Conservation (phyloP, 306 rosid species). For the Urtica urens region DNA sequence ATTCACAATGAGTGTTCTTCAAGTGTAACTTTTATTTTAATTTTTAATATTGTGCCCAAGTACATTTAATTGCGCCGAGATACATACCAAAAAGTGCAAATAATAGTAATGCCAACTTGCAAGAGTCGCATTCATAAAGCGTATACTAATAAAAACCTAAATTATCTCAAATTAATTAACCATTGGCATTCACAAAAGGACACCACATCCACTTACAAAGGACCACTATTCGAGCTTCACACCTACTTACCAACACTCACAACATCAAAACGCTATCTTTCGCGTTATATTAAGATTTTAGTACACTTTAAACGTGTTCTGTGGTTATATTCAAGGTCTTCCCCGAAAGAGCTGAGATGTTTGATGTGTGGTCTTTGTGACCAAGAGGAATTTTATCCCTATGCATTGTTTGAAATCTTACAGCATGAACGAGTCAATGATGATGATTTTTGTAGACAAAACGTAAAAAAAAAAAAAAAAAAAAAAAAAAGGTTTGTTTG, state of each 20-base stretch:
- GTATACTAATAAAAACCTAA: constrained; percentile 11
- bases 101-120: constrained; percentile 13
- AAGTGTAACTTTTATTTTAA: too few relatives aligned
- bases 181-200: background rate
- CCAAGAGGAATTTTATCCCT: too few relatives aligned
- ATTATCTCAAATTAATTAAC: background rate
- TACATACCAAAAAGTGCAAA: constrained; percentile 5
- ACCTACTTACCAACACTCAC: constrained; percentile 2
- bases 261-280: background rate
- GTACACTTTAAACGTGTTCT: too few relatives aligned
- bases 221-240: constrained; percentile 9
- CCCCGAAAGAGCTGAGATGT: too few relatives aligned
- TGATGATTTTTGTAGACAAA: too few relatives aligned
- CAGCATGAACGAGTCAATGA: too few relatives aligned
- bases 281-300: background rate
- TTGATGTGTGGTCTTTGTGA: too few relatives aligned
- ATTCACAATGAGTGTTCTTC: background rate
- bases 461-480: too few relatives aligned
- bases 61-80: background rate
- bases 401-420: too few relatives aligned
- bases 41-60: background rate
- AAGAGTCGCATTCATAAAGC: constrained; percentile 5
- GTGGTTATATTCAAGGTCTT: too few relatives aligned
- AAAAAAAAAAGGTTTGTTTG: too few relatives aligned
- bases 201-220: background rate